These are phyloP conservation scores for Leccinum aurantiacum DNA, from an alignment of 768 basidiomycete genomes.

Conservation along the genomic window DNA sequence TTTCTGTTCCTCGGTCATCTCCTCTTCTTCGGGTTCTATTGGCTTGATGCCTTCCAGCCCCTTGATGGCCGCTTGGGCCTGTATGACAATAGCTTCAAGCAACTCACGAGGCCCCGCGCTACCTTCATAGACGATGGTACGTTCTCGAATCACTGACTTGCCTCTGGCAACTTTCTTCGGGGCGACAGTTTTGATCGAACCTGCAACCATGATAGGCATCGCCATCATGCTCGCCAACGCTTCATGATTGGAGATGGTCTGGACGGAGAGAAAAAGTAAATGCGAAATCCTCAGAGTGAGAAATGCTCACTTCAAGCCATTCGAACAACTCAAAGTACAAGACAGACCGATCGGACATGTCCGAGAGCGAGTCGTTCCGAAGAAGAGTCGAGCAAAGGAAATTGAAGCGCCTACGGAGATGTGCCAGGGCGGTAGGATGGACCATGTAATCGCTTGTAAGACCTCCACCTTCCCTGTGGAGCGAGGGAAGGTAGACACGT, in stretches of 20 bases:
- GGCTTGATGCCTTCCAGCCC: conserved; percentile 69
- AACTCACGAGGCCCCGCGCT: conserved; percentile 89
- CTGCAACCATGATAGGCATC: conserved; percentile 92
- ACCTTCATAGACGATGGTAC: conserved; percentile 86
- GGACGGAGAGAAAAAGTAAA: conserved; percentile 8
- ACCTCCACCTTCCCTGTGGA: conserved; percentile 72
- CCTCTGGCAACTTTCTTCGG: conserved; percentile 51
- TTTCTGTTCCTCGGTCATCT: conserved; percentile 88
- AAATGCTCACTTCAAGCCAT: conserved; percentile 77
- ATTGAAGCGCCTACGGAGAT: conserved; percentile 89
- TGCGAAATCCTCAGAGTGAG: neutral
- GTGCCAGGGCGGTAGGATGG: conserved; percentile 90
- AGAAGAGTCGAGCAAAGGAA: conserved; percentile 82
- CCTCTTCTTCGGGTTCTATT: conserved; percentile 47
- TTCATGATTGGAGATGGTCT: conserved; percentile 94
- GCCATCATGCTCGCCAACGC: conserved; percentile 94
- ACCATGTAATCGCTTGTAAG: conserved; percentile 87
- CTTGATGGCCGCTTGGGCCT: conserved; percentile 90
- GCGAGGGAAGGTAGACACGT: conserved; percentile 80
- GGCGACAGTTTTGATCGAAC: conserved; percentile 61
- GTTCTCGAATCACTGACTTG: conserved; percentile 64
- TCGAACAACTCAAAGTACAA: conserved; percentile 89
- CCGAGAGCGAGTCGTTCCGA: conserved; percentile 88
- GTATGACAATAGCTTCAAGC: conserved; percentile 87
- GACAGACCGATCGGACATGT: conserved; percentile 86